Evolutionary conservation across 306 rosid genomes (phyloP).

Genomic region (Cucurbita ficifolia): DNA sequence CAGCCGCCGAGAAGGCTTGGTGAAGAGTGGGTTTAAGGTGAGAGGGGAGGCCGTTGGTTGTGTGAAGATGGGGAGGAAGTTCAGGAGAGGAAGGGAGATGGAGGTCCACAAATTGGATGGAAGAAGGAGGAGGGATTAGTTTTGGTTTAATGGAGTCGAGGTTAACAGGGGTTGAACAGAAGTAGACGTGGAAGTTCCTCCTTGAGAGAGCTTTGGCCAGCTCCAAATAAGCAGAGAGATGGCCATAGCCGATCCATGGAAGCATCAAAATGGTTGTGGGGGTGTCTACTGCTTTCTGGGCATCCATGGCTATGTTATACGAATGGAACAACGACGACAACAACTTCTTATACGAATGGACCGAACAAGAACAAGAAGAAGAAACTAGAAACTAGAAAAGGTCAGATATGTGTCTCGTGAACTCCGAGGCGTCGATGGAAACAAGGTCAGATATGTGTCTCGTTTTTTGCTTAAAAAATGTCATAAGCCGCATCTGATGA

Average conservation of each 20-base stretch:
- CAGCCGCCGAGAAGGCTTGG: constrained; percentile 14
- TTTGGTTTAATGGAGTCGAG: neutral
- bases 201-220: neutral
- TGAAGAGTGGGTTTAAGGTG: constrained; percentile 14
- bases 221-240: neutral
- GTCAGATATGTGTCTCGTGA: neutral
- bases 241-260: constrained; percentile 5
- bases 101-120: neutral
- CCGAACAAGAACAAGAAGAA: too few species aligned
- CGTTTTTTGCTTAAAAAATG: too few species aligned
- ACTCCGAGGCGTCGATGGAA: neutral
- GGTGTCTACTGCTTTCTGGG: neutral
- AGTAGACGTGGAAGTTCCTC: neutral
- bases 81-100: constrained; percentile 1
- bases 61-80: constrained; percentile 16
- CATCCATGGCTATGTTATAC: neutral
- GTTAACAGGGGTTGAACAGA: neutral
- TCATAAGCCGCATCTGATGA: too few species aligned
- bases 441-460: too few species aligned
- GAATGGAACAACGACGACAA: neutral
- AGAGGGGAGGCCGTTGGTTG: constrained; percentile 19
- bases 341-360: neutral
- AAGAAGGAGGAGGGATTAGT: neutral
- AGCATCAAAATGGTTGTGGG: neutral
- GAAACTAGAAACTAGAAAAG: too few species aligned